Evolutionary conservation across 495 filamentous ascomycete species (phyloP), one percentile per base, ranked within the genome.

Genomic region (Aspergillus haitiensis): DNA sequence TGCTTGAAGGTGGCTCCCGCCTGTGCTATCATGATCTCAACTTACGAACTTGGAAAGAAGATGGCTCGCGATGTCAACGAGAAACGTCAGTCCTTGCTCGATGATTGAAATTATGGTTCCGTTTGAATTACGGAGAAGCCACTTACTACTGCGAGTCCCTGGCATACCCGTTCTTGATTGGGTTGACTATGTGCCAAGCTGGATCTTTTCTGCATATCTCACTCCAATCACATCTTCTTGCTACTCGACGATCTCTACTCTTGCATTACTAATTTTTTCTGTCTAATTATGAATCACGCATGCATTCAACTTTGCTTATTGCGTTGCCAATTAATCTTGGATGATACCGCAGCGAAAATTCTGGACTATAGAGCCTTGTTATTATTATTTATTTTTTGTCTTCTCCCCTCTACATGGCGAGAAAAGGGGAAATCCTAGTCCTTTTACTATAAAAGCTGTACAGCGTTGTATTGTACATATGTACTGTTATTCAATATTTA

Each of bases 1-100:
- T 96, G 91, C 62, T 75, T 98, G 47, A 98, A 98, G 67, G 93
- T 98, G 6, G 93, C 94, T 10, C 94, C 94, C 2, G 92, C 93
- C 12, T 98, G 94, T 74, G 94, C 95, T n/a, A 97, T 98, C 66
- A 98, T 98, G 94, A 98, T 98, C 62, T 96, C 91, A 57, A 95
- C 86, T 56, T 98, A 98, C 66, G 94, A 98, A 73, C 81, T 98
- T 21, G 92, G 95, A 10, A 98, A 98, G 82, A 88, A 87, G 70
- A 88, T 88, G 72, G 93, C 94, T 7, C 76, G 83, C 57, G 82
- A 83, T 18, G 86, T 90, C 55, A 97, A 98, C 65, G 88, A 93
- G 67, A 78, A 83, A 47, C 72, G 70, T 12, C 68, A 70, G n/a
- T 58, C 67, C 60, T 53, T 42, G 52, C 59, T 47, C 62, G 64